Percentiles rank a stretch among this genome's conserved stretches.
Evolutionary conservation across 495 filamentous ascomycete species (phyloP).

Genomic region (Annulohypoxylon stygium): DNA sequence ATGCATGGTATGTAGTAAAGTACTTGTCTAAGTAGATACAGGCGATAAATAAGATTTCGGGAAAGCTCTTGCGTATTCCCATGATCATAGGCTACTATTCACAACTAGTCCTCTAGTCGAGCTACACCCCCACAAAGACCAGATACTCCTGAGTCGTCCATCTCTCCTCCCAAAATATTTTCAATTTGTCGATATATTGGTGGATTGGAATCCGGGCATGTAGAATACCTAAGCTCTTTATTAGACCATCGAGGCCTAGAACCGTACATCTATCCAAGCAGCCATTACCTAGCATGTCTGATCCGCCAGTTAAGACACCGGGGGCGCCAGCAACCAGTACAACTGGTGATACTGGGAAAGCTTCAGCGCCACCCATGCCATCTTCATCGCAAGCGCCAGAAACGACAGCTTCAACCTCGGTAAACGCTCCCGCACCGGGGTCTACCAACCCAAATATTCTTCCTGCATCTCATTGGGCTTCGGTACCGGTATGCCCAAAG

Average conservation of each 20-base stretch:
- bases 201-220: background rate
- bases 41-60: background rate
- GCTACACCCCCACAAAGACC: background rate
- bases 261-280: background rate
- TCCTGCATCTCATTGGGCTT: constrained; percentile 51
- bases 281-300: constrained; percentile 15
- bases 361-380: background rate
- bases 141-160: constrained; percentile 7
- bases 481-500: constrained; percentile 33
- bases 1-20: background rate
- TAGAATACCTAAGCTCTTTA: background rate
- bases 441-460: constrained; percentile 29
- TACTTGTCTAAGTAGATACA: background rate
- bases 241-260: background rate
- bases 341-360: background rate
- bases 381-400: background rate
- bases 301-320: constrained; percentile 12
- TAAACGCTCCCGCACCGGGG: constrained; percentile 18
- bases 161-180: background rate
- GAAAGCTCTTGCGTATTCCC: background rate
- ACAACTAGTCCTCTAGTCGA: background rate
- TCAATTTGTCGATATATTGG: background rate
- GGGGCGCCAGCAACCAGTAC: background rate
- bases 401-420: constrained; percentile 1
- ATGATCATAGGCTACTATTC: background rate